Base-by-base conservation (phyloP, 2,329 filamentous ascomycete species). In the Claviceps spartinae region DNA sequence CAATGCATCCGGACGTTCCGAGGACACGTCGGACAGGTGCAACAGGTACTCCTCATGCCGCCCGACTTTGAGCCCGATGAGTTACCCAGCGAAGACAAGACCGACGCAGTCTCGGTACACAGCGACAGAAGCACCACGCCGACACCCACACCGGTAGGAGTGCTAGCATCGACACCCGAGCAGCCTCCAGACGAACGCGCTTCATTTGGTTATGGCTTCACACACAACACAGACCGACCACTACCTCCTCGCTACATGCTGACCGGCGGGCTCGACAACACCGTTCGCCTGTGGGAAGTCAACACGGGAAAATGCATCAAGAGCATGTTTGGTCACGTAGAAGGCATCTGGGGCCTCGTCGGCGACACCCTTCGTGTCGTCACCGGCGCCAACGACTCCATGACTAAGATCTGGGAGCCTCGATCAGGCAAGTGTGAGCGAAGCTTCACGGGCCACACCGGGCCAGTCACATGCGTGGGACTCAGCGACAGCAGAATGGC, bases 321-420 rank as follows among this genome's bases (percentile, higher is more conserved):
- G 55, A 95, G 88, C 36, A 95, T 96, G 73, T 98, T 97, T 64
- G 93, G 93, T 0, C 93, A 98, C 62, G 79, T 98, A 22, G 93
- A 98, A 67, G 93, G 93, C 36, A 85, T 98, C 20, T 98, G 93
- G 93, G 86, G 87, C 5, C 75, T 98, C 2, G 88, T 86, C 0
- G 91, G 87, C 3, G 91, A 97, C 67, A 90, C 86, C 1, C 72
- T 97, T 20, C 82, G 93, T 11, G 81, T 95, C 16, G 88, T 97
- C 14, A 88, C 85, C 18, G 91, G 90, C 0, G 86, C 88, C 11
- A 89, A 97, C 66, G 93, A 98, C 68, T 83, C 88, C 43, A 94
- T 91, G 81, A 86, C 95, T 61, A 97, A 97, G 72, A 67, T 78
- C 36, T 98, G 93, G 93, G 91, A 97, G 68, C 86, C 91, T 16